Evolutionary conservation across 495 filamentous ascomycete genomes (phyloP).

Genomic region (Diplogelasinospora grovesii): DNA sequence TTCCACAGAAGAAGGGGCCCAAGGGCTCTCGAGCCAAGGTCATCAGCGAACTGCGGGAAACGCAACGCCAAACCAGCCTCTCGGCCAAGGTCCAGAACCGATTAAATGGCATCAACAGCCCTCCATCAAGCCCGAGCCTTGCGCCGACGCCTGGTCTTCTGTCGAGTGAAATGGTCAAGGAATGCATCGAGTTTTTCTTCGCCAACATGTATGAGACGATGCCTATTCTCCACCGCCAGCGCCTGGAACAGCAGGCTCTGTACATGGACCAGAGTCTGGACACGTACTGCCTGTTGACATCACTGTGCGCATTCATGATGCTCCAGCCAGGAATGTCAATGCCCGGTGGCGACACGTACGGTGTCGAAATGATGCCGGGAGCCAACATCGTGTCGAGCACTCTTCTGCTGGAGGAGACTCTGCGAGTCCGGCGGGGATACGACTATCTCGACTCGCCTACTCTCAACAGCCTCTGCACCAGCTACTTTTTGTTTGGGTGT

Average conservation of each 20-base stretch:
- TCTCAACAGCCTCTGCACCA: conserved; percentile 63
- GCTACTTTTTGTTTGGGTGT: conserved; percentile 73
- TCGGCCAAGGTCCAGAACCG: conserved; percentile 42
- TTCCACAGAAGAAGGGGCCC: conserved; percentile 80
- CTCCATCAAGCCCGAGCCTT: conserved; percentile 37
- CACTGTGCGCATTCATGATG: conserved; percentile 77
- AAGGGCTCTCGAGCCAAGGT: conserved; percentile 79
- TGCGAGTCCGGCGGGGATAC: conserved; percentile 66
- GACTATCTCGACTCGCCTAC: conserved; percentile 67
- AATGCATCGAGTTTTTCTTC: conserved; percentile 79
- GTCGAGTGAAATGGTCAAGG: conserved; percentile 53
- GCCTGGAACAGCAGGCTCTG: conserved; percentile 57
- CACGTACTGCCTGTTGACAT: conserved; percentile 71
- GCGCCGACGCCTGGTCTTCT: conserved; percentile 52
- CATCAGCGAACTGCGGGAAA: conserved; percentile 68
- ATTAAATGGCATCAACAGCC: conserved; percentile 36
- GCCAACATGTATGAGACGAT: conserved; percentile 75
- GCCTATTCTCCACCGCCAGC: conserved; percentile 67
- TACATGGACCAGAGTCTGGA: conserved; percentile 60
- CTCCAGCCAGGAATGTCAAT: conserved; percentile 73
- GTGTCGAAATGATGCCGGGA: conserved; percentile 45
- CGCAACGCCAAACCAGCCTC: conserved; percentile 53
- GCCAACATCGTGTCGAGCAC: conserved; percentile 50
- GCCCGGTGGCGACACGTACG: conserved; percentile 45
- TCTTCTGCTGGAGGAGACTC: conserved; percentile 66